Base-by-base conservation (phyloP, 1,139 yeast genomes). In the Yarrowia galli region DNA sequence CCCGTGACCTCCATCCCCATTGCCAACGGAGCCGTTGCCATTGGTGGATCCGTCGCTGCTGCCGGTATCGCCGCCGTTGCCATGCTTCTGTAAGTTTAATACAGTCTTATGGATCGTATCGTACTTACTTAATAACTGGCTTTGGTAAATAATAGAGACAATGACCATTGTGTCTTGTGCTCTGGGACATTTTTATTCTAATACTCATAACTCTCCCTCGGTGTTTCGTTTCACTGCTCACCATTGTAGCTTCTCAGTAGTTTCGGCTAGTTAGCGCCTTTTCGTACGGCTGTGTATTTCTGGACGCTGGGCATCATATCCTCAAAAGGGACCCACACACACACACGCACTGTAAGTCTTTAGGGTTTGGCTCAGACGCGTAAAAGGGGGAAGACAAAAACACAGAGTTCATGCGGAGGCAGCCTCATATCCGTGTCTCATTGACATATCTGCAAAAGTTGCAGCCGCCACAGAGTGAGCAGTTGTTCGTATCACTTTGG, bases 11-110 rank as follows among this genome's bases (percentile, higher is more conserved):
- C 51, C 46, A 43, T 58, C 51, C 64, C 64, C 64, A 58, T 58
- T 58, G 64, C 64, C n/a, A 58, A 58, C 64, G 64, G 64, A 22
- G 64, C 64, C 46, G 64, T 23, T 20, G 64, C 42, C 42, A 25
- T 58, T 18, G 51, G 51, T 28, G 64, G 64, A 42, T 58, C 64
- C 16, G 51, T 35, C 32, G 64, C 64, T 20, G 28, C 36, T 43
- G 64, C 51, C 32, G 64, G 64, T 28, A 40, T 58, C 20, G 64
- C 64, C 12, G 64, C 64, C 9, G 51, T 43, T 58, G 64, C 64
- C 51, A 28, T 42, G 51, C 64, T 58, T 40, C 64, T 58, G 36
- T 58, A 58, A 58, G 51, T 40, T 53, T 53, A 38, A 53, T 35
- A 35, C 45, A 36, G 32, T 22, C 20, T 53, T 53, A 6, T 18